Percentiles rank a stretch among this genome's conserved stretches.
Conservation (phyloP, 1,284 basidiomycete genomes). For the Ustilago lituana region DNA sequence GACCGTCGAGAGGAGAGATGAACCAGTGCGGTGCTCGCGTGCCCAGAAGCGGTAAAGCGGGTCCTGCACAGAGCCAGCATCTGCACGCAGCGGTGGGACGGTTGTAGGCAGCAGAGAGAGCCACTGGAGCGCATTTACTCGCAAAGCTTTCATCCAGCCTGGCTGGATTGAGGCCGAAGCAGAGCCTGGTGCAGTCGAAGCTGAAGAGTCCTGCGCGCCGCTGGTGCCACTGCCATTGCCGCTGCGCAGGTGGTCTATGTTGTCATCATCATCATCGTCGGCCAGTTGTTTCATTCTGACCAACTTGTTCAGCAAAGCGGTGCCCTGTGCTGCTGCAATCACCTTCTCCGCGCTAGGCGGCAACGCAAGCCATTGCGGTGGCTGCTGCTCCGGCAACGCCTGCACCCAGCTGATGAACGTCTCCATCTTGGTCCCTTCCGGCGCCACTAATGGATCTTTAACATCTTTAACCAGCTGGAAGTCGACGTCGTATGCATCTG, state of each 20-base stretch:
- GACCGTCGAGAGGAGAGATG: constrained; percentile 47
- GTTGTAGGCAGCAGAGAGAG: constrained; percentile 35
- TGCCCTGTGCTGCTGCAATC: constrained; percentile 60
- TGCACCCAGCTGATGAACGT: constrained; percentile 62
- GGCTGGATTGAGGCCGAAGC: constrained; percentile 56
- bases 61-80: constrained; percentile 50
- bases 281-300: constrained; percentile 60
- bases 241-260: constrained; percentile 7
- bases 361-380: constrained; percentile 64
- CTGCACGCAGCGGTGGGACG: constrained; percentile 30
- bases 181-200: constrained; percentile 5
- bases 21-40: constrained; percentile 57
- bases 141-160: constrained; percentile 60
- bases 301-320: constrained; percentile 56
- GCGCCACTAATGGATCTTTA: constrained; percentile 52
- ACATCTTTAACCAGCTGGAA: constrained; percentile 60
- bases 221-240: not conserved
- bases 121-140: constrained; percentile 54
- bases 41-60: constrained; percentile 65
- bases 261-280: constrained; percentile 58
- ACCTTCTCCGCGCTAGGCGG: constrained; percentile 64
- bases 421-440: constrained; percentile 64
- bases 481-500: constrained; percentile 57
- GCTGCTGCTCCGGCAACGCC: constrained; percentile 64
- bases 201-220: not conserved